Evolutionary conservation across 2,329 filamentous ascomycete genomes (phyloP), one percentile per base, ranked within the genome.

Genomic region (Bertia moriformis): DNA sequence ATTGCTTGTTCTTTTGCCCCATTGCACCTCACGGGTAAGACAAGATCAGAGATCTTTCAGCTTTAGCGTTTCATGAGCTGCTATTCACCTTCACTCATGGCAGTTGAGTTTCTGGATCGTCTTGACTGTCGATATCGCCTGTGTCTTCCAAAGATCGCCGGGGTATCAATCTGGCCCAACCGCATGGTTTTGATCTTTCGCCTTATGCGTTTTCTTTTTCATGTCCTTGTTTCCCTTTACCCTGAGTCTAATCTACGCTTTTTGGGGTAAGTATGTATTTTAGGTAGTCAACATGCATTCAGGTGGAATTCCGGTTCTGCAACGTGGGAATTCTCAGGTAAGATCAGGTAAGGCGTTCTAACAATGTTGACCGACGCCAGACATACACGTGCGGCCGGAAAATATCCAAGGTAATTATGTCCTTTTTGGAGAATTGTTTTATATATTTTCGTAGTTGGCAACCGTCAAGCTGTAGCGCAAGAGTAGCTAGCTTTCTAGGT

Each of bases 331-430:
- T 17, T 13, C 32, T 35, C 32, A 35, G 32, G 32, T 35, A 35
- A 35, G 32, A 35, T 7, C 32, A 35, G 32, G 32, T 35, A 35
- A 35, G 32, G 32, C 24, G n/a, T 29, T 29, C n/a, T 29, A 10
- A 29, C 10, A 10, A n/a, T 10, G 10, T n/a, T 10, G 10, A n/a
- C n/a, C 24, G 24, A 29, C n/a, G 24, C 24, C 24, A 29, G 24
- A 29, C 10, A 10, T 29, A 10, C 24, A 10, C 24, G 24, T 29
- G n/a, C 24, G 24, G n/a, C 10, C n/a, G 24, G 24, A 29, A 29
- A n/a, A 29, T 29, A 29, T 29, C 24, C 24, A 10, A n/a, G 10
- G 24, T 29, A 29, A 29, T 29, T 29, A n/a, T n/a, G 10, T 29
- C n/a, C n/a, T n/a, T 29, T n/a, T 10, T 29, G 24, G 24, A n/a